Percentiles rank a stretch among this genome's conserved stretches.
These are phyloP conservation scores for Straminergon stramineum DNA, from an alignment of 225 moss, liverwort and hornwort genomes.

Conservation along the genomic window DNA sequence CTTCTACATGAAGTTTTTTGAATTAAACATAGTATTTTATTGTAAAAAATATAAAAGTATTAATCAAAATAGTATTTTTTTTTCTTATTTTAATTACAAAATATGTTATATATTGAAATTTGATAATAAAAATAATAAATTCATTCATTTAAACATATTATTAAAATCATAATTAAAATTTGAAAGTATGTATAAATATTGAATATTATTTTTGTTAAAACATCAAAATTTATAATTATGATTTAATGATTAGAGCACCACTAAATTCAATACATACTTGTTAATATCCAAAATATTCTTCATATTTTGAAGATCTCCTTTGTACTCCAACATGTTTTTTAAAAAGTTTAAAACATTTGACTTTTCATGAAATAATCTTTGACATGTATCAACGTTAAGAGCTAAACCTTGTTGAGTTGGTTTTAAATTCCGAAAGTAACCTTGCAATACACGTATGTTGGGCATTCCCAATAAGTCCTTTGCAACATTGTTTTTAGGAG, in stretches of 20 bases:
- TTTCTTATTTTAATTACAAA: not conserved
- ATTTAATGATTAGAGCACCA: not conserved
- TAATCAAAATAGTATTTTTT: not conserved
- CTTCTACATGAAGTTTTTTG: not conserved
- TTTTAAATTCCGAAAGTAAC: not conserved
- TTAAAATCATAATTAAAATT: not conserved
- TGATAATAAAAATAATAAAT: not conserved
- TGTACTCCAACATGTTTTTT: not conserved
- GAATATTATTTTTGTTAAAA: not conserved
- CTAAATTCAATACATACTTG: not conserved
- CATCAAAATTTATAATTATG: not conserved
- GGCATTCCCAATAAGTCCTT: not conserved
- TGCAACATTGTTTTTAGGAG: not conserved
- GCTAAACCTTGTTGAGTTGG: conserved; percentile 4
- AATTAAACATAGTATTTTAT: not conserved
- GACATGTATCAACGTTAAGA: not conserved
- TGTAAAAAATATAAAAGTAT: too few relatives aligned
- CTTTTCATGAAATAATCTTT: not conserved
- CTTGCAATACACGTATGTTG: not conserved
- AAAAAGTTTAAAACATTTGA: not conserved
- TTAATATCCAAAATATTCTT: not conserved
- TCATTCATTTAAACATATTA: not conserved
- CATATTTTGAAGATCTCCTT: not conserved
- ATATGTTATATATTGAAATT: not conserved
- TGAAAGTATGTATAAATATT: too few relatives aligned